phyloP scores from a whole-genome alignment of 1,139 yeast species.

The Protomyces inouyei region DNA sequence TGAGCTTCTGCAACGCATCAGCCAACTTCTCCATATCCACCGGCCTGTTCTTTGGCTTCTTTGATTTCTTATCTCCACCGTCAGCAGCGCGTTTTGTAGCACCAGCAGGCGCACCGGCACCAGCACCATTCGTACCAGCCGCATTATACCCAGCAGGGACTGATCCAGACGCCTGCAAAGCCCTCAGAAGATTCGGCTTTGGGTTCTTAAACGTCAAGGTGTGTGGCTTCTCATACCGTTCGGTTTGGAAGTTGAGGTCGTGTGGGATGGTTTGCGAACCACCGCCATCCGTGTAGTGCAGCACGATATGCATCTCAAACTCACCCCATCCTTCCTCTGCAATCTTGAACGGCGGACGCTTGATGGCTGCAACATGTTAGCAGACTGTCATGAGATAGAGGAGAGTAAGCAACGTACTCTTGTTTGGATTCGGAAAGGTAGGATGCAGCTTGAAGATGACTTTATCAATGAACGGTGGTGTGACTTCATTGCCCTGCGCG shows the following conservation, averaged over 20 bases:
- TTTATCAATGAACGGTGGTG: conserved; percentile 84
- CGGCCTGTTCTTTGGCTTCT: conserved; percentile 50
- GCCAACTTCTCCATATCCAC: conserved; percentile 87
- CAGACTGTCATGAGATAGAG: background rate
- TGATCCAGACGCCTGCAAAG: conserved; percentile 22
- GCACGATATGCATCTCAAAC: conserved; percentile 76
- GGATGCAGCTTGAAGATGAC: conserved; percentile 94
- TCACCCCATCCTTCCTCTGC: conserved; percentile 99
- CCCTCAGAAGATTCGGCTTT: conserved; percentile 18
- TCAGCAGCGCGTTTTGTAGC: conserved; percentile 43
- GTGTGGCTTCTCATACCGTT: conserved; percentile 73
- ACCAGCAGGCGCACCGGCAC: conserved; percentile 67
- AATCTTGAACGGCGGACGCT: conserved; percentile 80
- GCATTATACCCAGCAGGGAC: conserved; percentile 48
- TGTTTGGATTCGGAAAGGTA: conserved; percentile 82
- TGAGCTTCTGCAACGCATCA: conserved; percentile 77
- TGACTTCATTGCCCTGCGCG: conserved; percentile 72
- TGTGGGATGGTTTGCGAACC: conserved; percentile 85
- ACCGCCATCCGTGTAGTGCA: conserved; percentile 74
- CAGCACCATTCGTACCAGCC: conserved; percentile 66
- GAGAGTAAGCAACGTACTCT: conserved; percentile 40
- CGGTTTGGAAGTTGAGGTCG: conserved; percentile 79
- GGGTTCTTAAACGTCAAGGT: conserved; percentile 26
- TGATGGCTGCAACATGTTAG: conserved; percentile 46
- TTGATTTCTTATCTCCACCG: conserved; percentile 39